Conservation (phyloP, 345 rosid species). For the Citrus medica region DNA sequence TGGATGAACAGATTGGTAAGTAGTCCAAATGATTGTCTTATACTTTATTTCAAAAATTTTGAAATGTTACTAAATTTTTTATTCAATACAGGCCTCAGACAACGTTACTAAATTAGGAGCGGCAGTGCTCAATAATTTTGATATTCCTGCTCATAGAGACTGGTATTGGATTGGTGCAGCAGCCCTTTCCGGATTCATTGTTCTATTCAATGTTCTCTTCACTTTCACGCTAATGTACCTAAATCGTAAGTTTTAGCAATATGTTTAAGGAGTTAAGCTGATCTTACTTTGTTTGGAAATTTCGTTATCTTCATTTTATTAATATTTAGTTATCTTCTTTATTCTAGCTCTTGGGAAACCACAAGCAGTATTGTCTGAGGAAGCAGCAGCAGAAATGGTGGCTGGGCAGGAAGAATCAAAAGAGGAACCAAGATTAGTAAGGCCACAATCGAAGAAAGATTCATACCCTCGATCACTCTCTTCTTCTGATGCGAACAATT, state of each 20-base stretch:
- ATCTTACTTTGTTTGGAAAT: neutral
- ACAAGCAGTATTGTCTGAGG: constrained; percentile 63
- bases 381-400: constrained; percentile 36
- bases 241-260: constrained; percentile 43
- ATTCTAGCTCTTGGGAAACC: constrained; percentile 59
- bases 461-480: constrained; percentile 29
- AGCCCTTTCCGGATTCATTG: constrained; percentile 53
- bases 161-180: constrained; percentile 89
- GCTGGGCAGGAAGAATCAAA: constrained; percentile 22
- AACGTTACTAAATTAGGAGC: constrained; percentile 45
- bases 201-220: constrained; percentile 74
- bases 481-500: constrained; percentile 37
- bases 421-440: constrained; percentile 28
- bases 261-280: neutral
- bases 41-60: neutral
- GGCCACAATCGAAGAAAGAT: constrained; percentile 26
- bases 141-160: constrained; percentile 42
- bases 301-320: neutral
- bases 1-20: constrained; percentile 72
- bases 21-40: neutral
- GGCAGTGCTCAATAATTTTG: constrained; percentile 52
- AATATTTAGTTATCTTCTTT: neutral
- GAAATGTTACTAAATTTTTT: neutral
- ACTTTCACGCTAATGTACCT: constrained; percentile 67
- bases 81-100: constrained; percentile 43